Base-by-base conservation (phyloP, 805 yeast species). In the Lachancea sp. region DNA sequence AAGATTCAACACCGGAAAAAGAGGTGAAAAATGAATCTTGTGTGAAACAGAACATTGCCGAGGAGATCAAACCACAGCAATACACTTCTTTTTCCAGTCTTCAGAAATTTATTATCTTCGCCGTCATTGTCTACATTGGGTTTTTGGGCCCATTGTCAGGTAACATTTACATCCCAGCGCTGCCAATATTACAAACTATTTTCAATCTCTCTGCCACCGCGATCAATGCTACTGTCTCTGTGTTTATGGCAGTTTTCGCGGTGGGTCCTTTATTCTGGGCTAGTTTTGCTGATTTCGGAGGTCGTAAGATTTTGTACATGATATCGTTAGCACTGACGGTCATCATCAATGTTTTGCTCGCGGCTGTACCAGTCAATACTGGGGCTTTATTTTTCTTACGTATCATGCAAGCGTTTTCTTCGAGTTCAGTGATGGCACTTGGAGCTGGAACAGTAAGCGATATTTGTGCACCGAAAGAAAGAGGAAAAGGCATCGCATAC, bases 391-490 rank as follows among this genome's bases (percentile, higher is more conserved):
- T 82, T 30, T 74, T 88, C 3, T 68, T 87, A 2, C 69, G 79
- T 48, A 62, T 83, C 3, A 82, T 90, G 2, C 88, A 84, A 55
- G 91, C 89, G 1, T 71, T 89, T 56, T 95, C 95, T 31, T 95
- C 93, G 0, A 78, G 87, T 48, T 82, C 91, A 2, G 96, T 89
- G 0, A 95, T 89, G 60, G 79, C 95, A 16, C 82, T 87, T 25
- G 96, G 96, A 1, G 95, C 96, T 0, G 96, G 95, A 2, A 85
- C 95, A 0, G 81, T 89, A 16, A 78, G 87, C 25, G 97, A 89
- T 60, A 62, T 89, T 27, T 82, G 74, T 49, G 71, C 77, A 8
- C 81, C 82, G 16, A 71, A 75, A 26, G 75, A 80, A 52, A 70
- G 96, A 55, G 96, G 95, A 2, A 69, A 74, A 11, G 91, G 95